Evolutionary conservation across 208 protist species (phyloP).

Genomic region (Porcisia deanei): DNA sequence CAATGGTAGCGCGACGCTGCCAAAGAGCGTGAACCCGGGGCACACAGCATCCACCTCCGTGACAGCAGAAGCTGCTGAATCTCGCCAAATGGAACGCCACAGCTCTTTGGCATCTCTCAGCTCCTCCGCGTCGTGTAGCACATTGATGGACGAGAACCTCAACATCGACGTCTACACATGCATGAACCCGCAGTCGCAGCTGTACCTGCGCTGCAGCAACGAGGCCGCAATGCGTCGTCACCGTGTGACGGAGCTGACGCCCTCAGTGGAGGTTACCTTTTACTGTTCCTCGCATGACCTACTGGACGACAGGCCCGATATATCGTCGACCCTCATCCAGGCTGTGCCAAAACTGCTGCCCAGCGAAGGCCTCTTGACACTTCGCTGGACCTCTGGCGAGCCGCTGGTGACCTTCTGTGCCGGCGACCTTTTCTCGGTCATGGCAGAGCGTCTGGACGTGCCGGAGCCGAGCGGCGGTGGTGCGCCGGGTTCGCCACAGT

Average conservation of each 20-base stretch:
- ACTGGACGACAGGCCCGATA: constrained; percentile 23
- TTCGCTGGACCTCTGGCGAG: constrained; percentile 37
- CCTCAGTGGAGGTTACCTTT: constrained; percentile 29
- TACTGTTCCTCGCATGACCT: constrained; percentile 20
- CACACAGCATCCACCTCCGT: not conserved
- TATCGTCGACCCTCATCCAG: constrained; percentile 20
- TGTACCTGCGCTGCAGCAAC: constrained; percentile 57
- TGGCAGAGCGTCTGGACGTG: constrained; percentile 23
- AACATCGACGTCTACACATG: constrained; percentile 65
- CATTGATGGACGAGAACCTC: constrained; percentile 35
- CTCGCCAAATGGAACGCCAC: not conserved
- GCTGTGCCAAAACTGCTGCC: constrained; percentile 29
- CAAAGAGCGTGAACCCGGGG: not conserved
- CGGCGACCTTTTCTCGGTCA: constrained; percentile 29
- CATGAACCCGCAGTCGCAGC: constrained; percentile 44
- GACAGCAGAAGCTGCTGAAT: not conserved
- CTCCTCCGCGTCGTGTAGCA: constrained; percentile 30
- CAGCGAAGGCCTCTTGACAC: constrained; percentile 26
- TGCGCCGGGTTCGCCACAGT: not conserved
- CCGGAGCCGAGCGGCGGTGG: not conserved
- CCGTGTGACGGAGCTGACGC: constrained; percentile 43
- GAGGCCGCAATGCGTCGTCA: constrained; percentile 46
- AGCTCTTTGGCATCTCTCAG: constrained; percentile 1
- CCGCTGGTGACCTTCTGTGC: constrained; percentile 36
- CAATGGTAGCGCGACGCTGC: not conserved